Conservation (phyloP, 176 grass and related monocot genomes). For the Rhynchospora tenuis region DNA sequence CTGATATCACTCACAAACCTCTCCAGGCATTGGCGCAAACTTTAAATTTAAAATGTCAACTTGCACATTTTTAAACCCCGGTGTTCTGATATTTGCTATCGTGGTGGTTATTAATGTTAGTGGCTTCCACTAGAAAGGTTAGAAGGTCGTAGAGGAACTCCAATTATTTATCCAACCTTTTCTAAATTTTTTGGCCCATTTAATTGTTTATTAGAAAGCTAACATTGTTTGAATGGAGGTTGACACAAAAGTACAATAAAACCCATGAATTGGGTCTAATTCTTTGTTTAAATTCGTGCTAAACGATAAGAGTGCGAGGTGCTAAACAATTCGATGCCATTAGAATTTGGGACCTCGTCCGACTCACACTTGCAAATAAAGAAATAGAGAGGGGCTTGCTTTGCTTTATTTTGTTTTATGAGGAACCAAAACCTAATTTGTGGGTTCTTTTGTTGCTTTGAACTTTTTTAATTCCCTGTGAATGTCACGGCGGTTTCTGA, state of each 20-base stretch:
- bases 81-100: neutral
- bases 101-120: constrained; percentile 13
- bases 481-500: neutral
- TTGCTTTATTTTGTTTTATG: neutral
- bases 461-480: neutral
- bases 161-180: constrained; percentile 9
- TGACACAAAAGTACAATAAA: constrained; percentile 25
- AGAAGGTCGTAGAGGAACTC: constrained; percentile 7
- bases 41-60: constrained; percentile 1
- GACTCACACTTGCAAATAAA: constrained; percentile 23
- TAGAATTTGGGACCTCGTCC: constrained; percentile 8
- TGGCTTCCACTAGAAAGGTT: constrained; percentile 27
- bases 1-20: neutral
- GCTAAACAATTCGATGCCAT: constrained; percentile 20
- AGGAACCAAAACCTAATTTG: constrained; percentile 13
- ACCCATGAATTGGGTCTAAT: constrained; percentile 21
- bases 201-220: constrained; percentile 24
- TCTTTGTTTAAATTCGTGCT: neutral
- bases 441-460: neutral
- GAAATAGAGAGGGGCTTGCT: constrained; percentile 6
- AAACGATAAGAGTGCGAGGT: constrained; percentile 16
- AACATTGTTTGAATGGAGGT: constrained; percentile 14
- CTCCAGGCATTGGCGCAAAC: neutral
- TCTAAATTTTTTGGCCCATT: neutral
- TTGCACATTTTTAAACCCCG: constrained; percentile 7